Evolutionary conservation across 345 rosid species (phyloP).

Genomic region (Euphorbia tirucalli): DNA sequence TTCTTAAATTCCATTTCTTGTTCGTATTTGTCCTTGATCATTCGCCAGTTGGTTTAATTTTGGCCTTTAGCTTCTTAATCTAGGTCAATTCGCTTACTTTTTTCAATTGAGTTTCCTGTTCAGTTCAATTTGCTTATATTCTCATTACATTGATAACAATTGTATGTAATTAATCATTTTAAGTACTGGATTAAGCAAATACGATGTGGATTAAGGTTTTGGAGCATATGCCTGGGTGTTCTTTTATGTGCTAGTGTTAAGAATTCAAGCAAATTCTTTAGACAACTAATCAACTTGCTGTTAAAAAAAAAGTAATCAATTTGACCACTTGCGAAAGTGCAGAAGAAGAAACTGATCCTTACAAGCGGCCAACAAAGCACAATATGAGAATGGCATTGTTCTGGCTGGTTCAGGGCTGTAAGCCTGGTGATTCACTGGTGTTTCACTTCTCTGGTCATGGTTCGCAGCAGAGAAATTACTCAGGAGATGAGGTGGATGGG

Average conservation of each 20-base stretch:
- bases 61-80: background rate
- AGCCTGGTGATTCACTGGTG: constrained; percentile 78
- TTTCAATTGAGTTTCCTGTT: background rate
- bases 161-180: background rate
- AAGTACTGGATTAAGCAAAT: background rate
- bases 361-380: constrained; percentile 55
- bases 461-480: constrained; percentile 55
- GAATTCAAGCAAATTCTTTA: background rate
- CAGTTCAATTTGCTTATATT: background rate
- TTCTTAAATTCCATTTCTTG: background rate
- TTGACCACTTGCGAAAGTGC: constrained; percentile 28
- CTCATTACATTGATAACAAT: background rate
- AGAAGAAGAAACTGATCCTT: constrained; percentile 76
- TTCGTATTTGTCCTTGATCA: background rate
- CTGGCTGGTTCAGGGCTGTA: constrained; percentile 71
- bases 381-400: constrained; percentile 71
- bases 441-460: constrained; percentile 95
- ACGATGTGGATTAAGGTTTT: background rate
- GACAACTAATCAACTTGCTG: background rate
- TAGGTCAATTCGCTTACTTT: background rate
- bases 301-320: too few species aligned
- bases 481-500: constrained; percentile 81
- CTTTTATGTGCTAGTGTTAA: background rate
- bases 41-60: background rate
- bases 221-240: background rate